Evolutionary conservation across 805 yeast species (phyloP), one percentile per base, ranked within the genome.

Genomic region (Yarrowia sp.): DNA sequence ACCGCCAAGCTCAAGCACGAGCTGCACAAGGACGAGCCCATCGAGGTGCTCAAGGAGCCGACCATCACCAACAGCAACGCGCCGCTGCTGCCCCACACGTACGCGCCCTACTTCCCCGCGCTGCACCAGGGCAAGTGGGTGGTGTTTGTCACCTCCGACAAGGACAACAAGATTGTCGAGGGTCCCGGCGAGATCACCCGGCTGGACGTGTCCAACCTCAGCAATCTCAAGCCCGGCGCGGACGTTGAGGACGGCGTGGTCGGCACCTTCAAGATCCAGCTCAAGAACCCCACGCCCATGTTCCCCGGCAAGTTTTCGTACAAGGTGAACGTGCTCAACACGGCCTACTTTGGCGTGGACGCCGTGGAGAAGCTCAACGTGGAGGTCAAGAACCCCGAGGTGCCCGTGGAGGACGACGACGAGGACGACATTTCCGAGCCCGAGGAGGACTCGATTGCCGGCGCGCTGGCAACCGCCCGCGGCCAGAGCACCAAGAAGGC

Each of bases 281-380:
- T 93, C 61, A 78, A 88, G 8, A 83, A 87, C 61, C 92, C 96
- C 55, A 87, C 97, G 15, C 98, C 98, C n/a, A 84, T 83, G 19
- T 83, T 83, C 69, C 80, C 80, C 16, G 97, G 96, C 52, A 81
- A 79, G 50, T 86, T 80, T 75, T 87, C 86, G 72, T 91, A 91
- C 82, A 85, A 92, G 79, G 81, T 93, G 16, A 79, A 87, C 32
- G 77, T 94, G 75, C 86, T 87, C 75, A 88, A 90, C 68, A 84
- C 90, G 67, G 87, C 90, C 55, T 93, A 91, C 77, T 91, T 91
- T 77, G 97, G 97, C 7, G 79, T 86, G 19, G 98, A 94, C 76
- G 77, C 91, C 32, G 91, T 89, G 72, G 84, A 88, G 70, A 89
- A 93, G 10, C 78, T 91, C 59, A 80, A 80, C 32, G 84, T 93